Base-by-base conservation (phyloP, 176 grass and related monocot species). In the Miscanthus lutarioriparius region DNA sequence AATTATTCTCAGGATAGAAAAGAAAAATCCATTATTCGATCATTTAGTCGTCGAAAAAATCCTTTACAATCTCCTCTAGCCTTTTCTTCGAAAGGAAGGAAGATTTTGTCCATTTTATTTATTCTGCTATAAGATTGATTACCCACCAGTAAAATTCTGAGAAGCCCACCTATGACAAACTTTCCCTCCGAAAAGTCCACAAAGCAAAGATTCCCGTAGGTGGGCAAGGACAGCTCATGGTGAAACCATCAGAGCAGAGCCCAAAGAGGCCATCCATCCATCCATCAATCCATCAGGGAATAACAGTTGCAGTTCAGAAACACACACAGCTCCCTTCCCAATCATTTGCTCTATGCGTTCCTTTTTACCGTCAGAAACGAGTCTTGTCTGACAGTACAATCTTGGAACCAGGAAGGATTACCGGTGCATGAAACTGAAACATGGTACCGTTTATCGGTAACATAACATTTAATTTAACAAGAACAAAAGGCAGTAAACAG, bases 171-270 rank as follows among this genome's bases (percentile, higher is more conserved):
- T 64, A 81, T 58, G 41, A 43, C 13, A 70, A 70, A 36, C 82
- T 53, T 23, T 61, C 23, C 17, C 53, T 59, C 64, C 17, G 20
- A 77, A 64, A 89, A 51, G 78, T 77, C 72, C 54, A 86, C 64
- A 89, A 89, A 89, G 88, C 72, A 71, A 89, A 86, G 83, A 86
- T 86, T 86, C 83, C 72, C 65, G 10, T 64, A 70, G 78, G 68
- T 77, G 77, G 63, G 37, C 75, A 71, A 71, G 64, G 71, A 81
- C 71, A 85, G 72, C 32, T 77, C 64, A 70, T 27, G 72, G 78
- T 86, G 78, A 82, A 86, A 85, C 78, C 71, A 82, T 77, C 28
- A 69, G 72, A 45, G 23, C 13, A 67, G 62, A 61, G 56, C 77
- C n/a, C 69, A 87, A 63, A 75, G 56, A 64, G 62, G 5, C 63